Percentiles rank a stretch among this genome's conserved stretches.
These are phyloP conservation scores for Didymella lethalis DNA, from an alignment of 2,329 filamentous ascomycete species.

Conservation along the genomic window DNA sequence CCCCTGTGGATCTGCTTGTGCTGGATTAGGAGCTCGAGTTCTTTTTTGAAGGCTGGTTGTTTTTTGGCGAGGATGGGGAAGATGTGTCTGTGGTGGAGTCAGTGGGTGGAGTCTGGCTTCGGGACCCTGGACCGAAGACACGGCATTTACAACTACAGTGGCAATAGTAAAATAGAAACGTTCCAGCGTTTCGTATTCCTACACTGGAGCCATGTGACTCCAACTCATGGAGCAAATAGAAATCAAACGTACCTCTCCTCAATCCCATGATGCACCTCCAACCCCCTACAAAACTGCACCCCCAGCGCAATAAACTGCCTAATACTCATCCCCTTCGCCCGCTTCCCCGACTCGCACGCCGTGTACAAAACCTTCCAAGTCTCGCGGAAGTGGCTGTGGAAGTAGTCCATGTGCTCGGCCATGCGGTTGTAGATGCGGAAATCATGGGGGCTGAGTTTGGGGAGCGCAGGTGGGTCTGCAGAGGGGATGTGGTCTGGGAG, in stretches of 20 bases:
- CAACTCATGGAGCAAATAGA: no score
- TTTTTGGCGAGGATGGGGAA: conserved; percentile 79
- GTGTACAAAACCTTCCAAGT: conserved; percentile 76
- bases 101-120: no score
- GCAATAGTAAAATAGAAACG: no score
- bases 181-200: no score
- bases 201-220: no score
- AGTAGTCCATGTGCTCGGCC: conserved; percentile 77
- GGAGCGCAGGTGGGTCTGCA: conserved; percentile 49
- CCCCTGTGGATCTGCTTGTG: conserved; percentile 82
- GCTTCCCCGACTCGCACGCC: conserved; percentile 67
- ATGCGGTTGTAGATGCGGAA: conserved; percentile 76
- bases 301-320: conserved; percentile 73
- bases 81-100: conserved; percentile 59
- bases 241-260: conserved; percentile 66
- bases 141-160: no score
- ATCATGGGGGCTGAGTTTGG: conserved; percentile 70
- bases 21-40: conserved; percentile 74
- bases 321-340: conserved; percentile 70
- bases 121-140: no score
- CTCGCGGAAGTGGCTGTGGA: conserved; percentile 51
- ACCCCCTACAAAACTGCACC: conserved; percentile 72
- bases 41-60: conserved; percentile 78
- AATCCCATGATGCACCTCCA: conserved; percentile 81
- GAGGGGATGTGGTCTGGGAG: neutral